A percentile compares a stretch with the other conserved stretches of the same genome.
phyloP scores from a whole-genome alignment of 148 eudicot genomes.

The Beta vulgaris region DNA sequence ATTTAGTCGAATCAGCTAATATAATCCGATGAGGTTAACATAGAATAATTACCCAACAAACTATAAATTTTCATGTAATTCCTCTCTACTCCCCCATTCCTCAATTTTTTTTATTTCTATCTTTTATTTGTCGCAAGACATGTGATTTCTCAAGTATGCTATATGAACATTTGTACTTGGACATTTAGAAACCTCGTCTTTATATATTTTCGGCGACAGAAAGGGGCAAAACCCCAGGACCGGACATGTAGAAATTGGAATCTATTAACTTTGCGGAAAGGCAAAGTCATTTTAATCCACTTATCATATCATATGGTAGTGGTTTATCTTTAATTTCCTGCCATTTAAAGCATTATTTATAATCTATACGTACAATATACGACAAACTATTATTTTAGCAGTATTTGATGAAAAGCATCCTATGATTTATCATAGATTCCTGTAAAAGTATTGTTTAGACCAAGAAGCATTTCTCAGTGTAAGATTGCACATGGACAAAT shows the following conservation, averaged over 20 bases:
- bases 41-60: too few relatives aligned
- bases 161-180: too few relatives aligned
- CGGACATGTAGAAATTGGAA: slow-evolving; percentile 11
- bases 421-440: slow-evolving; percentile 10
- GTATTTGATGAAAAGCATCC: slow-evolving; percentile 2
- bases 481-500: background rate
- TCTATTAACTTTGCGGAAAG: slow-evolving; percentile 8
- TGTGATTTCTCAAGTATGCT: too few relatives aligned
- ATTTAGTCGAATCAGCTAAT: too few relatives aligned
- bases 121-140: too few relatives aligned
- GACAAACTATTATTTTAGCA: background rate
- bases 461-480: background rate
- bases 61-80: too few relatives aligned
- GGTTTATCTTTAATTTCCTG: background rate
- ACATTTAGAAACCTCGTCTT: too few relatives aligned
- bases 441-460: background rate
- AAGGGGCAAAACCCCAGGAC: too few relatives aligned
- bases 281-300: background rate
- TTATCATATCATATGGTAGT: background rate
- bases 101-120: too few relatives aligned
- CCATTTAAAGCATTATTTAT: background rate
- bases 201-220: too few relatives aligned
- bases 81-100: too few relatives aligned
- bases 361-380: background rate
- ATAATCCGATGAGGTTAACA: too few relatives aligned